phyloP scores from a whole-genome alignment of 2,329 filamentous ascomycete genomes.

The Ploettnerulaceae sp. region DNA sequence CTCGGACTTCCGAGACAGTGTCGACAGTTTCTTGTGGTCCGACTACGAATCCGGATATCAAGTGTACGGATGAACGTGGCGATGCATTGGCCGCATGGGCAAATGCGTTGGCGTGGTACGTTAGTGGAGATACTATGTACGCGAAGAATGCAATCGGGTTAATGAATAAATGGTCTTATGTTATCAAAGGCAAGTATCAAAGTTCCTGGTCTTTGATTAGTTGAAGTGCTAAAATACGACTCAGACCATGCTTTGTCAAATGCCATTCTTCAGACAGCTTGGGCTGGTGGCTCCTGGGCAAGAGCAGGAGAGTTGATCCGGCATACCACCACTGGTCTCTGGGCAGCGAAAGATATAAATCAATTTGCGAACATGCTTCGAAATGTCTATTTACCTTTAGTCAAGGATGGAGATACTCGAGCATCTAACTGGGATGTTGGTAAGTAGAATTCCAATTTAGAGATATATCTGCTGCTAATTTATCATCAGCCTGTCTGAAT shows the following conservation, averaged over 20 bases:
- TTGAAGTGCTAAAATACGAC: background rate
- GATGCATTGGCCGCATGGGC: conserved; percentile 31
- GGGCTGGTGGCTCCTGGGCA: conserved; percentile 31
- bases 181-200: conserved; percentile 19
- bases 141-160: conserved; percentile 29
- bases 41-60: conserved; percentile 28
- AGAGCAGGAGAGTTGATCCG: conserved; percentile 31
- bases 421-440: conserved; percentile 30
- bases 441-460: conserved; percentile 5
- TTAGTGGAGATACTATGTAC: conserved; percentile 23
- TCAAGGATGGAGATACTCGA: conserved; percentile 18
- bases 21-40: conserved; percentile 30
- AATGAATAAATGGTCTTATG: conserved; percentile 31
- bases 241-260: conserved; percentile 24
- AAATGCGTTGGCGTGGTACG: conserved; percentile 29
- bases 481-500: conserved; percentile 8
- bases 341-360: conserved; percentile 22
- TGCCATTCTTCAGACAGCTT: conserved; percentile 31
- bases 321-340: conserved; percentile 24
- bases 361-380: conserved; percentile 28
- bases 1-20: conserved; percentile 10
- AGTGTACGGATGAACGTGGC: conserved; percentile 29
- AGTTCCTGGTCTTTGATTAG: background rate
- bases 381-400: conserved; percentile 29
- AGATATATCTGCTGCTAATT: background rate